Evolutionary conservation across 2,329 filamentous ascomycete genomes (phyloP).

Genomic region (Diaporthe sp.): DNA sequence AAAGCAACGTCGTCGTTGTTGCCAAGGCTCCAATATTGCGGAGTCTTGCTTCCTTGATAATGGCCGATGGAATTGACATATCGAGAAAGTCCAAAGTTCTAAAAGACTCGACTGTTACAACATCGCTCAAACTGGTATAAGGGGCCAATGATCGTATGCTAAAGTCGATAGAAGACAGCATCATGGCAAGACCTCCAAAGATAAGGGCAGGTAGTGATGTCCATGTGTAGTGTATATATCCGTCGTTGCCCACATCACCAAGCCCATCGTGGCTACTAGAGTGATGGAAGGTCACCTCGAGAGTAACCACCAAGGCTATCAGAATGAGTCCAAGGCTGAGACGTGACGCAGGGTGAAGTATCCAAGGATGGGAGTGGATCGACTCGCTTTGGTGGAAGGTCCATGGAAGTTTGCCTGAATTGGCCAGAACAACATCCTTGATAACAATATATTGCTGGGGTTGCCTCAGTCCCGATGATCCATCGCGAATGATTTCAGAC

Average conservation of each 20-base stretch:
- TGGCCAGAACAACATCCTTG: no score
- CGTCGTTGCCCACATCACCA: conserved; percentile 47
- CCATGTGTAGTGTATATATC: conserved; percentile 53
- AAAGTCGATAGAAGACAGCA: conserved; percentile 50
- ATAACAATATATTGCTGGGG: not conserved
- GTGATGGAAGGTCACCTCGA: conserved; percentile 52
- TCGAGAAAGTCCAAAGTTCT: conserved; percentile 52
- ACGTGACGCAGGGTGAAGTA: conserved; percentile 49
- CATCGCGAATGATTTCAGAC: not conserved
- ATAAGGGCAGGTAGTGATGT: conserved; percentile 49
- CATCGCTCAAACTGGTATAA: conserved; percentile 48
- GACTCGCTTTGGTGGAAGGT: conserved; percentile 29
- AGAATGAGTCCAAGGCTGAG: conserved; percentile 48
- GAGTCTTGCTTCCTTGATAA: conserved; percentile 47
- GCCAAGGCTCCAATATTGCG: conserved; percentile 48
- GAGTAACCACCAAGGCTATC: conserved; percentile 50
- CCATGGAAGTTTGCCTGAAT: not conserved
- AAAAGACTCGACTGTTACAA: conserved; percentile 48
- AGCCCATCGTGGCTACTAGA: conserved; percentile 51
- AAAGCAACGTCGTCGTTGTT: conserved; percentile 47
- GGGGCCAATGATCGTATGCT: conserved; percentile 52
- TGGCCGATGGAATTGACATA: conserved; percentile 46
- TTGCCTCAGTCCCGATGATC: no score
- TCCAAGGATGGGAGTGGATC: conserved; percentile 49
- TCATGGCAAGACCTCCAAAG: conserved; percentile 44